Evolutionary conservation across 495 filamentous ascomycete species (phyloP).

Genomic region (Immersiella caudata): DNA sequence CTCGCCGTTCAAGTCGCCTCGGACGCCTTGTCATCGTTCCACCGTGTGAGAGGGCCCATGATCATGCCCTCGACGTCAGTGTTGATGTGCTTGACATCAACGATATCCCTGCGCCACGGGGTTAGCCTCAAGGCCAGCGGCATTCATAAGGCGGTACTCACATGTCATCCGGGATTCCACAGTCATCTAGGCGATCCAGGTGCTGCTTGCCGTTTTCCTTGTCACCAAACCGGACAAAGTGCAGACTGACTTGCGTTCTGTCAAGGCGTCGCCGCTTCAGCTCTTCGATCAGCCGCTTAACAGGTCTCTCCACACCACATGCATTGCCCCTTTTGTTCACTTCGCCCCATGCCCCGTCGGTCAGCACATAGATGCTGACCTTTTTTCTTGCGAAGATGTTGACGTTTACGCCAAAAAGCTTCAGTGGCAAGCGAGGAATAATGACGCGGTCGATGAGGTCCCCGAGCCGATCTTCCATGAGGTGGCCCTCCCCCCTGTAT

Average conservation of each 20-base stretch:
- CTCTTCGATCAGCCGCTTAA: constrained; percentile 32
- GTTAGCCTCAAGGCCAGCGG: neutral
- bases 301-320: constrained; percentile 27
- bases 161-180: constrained; percentile 20
- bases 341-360: constrained; percentile 44
- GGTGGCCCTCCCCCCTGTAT: constrained; percentile 15
- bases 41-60: constrained; percentile 3
- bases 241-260: constrained; percentile 37
- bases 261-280: constrained; percentile 24
- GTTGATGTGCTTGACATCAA: constrained; percentile 23
- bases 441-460: constrained; percentile 28
- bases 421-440: constrained; percentile 20
- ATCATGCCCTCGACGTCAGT: constrained; percentile 4
- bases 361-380: constrained; percentile 45
- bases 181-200: constrained; percentile 38
- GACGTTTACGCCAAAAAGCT: constrained; percentile 26
- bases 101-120: constrained; percentile 14
- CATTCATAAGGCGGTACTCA: neutral
- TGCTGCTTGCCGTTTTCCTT: constrained; percentile 30
- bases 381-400: constrained; percentile 22
- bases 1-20: neutral
- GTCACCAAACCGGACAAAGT: constrained; percentile 49
- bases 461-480: constrained; percentile 26
- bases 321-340: neutral
- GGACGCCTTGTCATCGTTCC: constrained; percentile 7